Percentiles rank a stretch among this genome's conserved stretches.
phyloP scores from a whole-genome alignment of 352 stramenopile species.

The Phytophthora pluvialis region DNA sequence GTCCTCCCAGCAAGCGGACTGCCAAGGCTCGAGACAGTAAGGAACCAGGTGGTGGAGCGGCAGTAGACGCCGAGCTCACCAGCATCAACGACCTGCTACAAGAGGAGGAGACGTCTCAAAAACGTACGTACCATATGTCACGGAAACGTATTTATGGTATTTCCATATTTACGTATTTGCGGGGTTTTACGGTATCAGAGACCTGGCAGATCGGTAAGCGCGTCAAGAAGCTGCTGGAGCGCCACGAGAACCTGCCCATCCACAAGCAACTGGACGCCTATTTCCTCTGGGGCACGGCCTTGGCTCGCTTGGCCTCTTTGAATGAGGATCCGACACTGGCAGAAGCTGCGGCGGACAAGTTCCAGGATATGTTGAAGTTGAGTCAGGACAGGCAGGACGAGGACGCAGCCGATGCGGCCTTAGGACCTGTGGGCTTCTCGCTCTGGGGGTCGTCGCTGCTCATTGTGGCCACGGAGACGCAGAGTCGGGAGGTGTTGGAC shows the following conservation, averaged over 20 bases:
- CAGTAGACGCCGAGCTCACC: conserved; percentile 44
- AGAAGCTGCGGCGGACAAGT: conserved; percentile 80
- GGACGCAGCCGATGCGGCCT: conserved; percentile 54
- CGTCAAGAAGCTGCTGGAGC: conserved; percentile 81
- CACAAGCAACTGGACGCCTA: conserved; percentile 73
- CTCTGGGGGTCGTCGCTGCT: conserved; percentile 81
- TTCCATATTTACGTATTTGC: background rate
- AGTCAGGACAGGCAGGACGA: conserved; percentile 24
- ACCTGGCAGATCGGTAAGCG: conserved; percentile 89
- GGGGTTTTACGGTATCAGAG: conserved; percentile 45
- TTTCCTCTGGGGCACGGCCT: conserved; percentile 82
- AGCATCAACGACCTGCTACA: conserved; percentile 68
- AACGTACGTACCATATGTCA: conserved; percentile 37
- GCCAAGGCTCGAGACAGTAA: background rate
- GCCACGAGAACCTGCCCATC: conserved; percentile 51
- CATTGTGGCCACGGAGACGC: conserved; percentile 78
- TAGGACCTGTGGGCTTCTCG: conserved; percentile 80
- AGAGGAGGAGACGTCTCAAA: conserved; percentile 68
- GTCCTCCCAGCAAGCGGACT: background rate
- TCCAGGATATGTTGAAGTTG: conserved; percentile 74
- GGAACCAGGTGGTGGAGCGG: background rate
- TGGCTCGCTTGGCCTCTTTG: conserved; percentile 72
- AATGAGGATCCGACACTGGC: conserved; percentile 82
- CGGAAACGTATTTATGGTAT: conserved; percentile 12
- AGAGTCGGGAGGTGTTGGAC: conserved; percentile 59